These are phyloP conservation scores for Chenopodium suecicum DNA, from an alignment of 148 eudicot genomes.

Conservation along the genomic window DNA sequence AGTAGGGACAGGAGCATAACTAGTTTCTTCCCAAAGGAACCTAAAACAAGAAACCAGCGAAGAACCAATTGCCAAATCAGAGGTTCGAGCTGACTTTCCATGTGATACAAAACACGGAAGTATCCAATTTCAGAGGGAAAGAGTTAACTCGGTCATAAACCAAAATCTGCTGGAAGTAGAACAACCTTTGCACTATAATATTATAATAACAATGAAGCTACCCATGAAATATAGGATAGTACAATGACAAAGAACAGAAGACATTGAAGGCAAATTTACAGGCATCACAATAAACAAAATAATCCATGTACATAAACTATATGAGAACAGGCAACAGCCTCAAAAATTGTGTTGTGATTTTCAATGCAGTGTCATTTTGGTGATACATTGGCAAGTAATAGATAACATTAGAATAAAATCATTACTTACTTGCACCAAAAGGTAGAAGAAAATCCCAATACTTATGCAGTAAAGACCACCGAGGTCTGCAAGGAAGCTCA, in stretches of 20 bases:
- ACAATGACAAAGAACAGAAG: not conserved
- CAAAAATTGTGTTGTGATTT: not conserved
- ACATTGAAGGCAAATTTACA: not conserved
- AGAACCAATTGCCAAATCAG: not conserved
- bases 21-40: not conserved
- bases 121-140: not conserved
- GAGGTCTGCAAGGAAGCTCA: conserved; percentile 90
- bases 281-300: not conserved
- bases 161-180: not conserved
- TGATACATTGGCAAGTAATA: not conserved
- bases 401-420: not conserved
- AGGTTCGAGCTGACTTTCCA: not conserved
- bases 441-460: conserved; percentile 78
- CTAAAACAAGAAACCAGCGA: not conserved
- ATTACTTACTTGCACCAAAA: conserved; percentile 67
- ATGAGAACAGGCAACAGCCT: not conserved
- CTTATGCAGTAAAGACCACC: conserved; percentile 92
- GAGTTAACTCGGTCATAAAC: not conserved
- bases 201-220: not conserved
- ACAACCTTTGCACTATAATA: not conserved
- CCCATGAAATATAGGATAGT: not conserved
- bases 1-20: not conserved
- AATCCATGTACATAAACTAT: not conserved
- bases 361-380: not conserved
- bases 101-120: not conserved